phyloP scores from a whole-genome alignment of 2,329 filamentous ascomycete species.

The Aureobasidium uvarum region DNA sequence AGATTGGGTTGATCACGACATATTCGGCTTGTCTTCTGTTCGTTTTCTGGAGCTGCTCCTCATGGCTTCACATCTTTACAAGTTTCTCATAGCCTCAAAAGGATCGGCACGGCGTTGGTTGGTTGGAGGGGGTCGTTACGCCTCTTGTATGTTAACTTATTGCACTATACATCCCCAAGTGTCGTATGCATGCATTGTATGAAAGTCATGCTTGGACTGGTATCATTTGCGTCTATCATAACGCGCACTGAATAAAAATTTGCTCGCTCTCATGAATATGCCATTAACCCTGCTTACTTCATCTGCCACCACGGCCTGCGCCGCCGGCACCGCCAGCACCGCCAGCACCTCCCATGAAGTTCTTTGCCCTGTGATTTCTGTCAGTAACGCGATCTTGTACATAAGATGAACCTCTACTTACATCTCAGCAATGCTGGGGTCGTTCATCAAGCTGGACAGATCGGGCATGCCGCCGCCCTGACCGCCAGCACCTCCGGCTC shows the following conservation, averaged over 20 bases:
- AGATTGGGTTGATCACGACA: conserved; percentile 67
- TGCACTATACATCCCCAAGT: conserved; percentile 11
- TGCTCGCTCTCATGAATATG: conserved; percentile 11
- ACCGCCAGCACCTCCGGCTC: conserved; percentile 36
- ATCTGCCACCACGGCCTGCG: conserved; percentile 32
- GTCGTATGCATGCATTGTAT: conserved; percentile 12
- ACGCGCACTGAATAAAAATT: not conserved
- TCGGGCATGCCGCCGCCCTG: conserved; percentile 84
- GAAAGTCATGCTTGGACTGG: conserved; percentile 13
- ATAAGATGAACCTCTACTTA: conserved; percentile 52
- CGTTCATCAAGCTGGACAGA: conserved; percentile 79
- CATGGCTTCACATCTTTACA: not conserved
- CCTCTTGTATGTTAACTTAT: conserved; percentile 13
- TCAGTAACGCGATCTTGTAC: conserved; percentile 27
- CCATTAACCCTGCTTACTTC: not conserved
- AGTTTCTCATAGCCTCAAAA: conserved; percentile 11
- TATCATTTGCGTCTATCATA: conserved; percentile 25
- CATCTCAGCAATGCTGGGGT: conserved; percentile 91
- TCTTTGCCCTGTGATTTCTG: conserved; percentile 55
- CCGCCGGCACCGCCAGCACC: conserved; percentile 54
- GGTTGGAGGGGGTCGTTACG: conserved; percentile 10
- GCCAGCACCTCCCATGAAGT: conserved; percentile 63
- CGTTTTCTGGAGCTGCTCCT: not conserved
- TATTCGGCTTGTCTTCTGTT: not conserved
- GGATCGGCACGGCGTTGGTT: conserved; percentile 25